Base-by-base conservation (phyloP, 371 early-diverging fungal species). In the Rhizopus microsporus region DNA sequence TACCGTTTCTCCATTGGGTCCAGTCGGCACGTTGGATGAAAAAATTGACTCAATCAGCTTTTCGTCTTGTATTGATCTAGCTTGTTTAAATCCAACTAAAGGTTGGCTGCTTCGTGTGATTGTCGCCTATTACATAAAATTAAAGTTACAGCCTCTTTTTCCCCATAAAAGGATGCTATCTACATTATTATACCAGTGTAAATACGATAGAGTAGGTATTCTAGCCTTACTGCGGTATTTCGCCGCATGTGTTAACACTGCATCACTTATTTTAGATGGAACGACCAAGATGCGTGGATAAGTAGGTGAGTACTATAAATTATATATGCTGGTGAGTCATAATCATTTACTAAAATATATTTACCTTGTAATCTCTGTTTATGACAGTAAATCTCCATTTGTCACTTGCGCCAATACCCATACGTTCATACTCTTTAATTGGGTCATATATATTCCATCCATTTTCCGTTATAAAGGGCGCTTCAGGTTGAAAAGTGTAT, bases 81-180 rank as follows among this genome's bases (percentile, higher is more conserved):
- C 93, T 67, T 90, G 90, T 60, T 92, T 90, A 29, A 98, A 79
- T 1, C 99, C 99, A 34, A 94, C 94, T 76, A 98, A 82, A 0
- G 98, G 97, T 66, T 98, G 97, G 56, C 93, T 91, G 13, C 92
- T 91, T 37, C 98, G 85, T 30, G 97, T 93, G 49, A 98, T 94
- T 15, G 94, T 86, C 10, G 92, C 89, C 85, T 90, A 60, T n/a
- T n/a, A 30, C 10, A 30, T 49, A 31, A 29, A 32, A 15, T 23
- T 23, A 23, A 35, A 40, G 48, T 23, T 23, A 23, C 23, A 23
- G 23, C 23, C 23, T 47, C 17, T 63, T 15, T 32, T 31, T 30
- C 42, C 37, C 34, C 31, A 12, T 9, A 55, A n/a, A 23, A 23
- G 23, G 23, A 23, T 23, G 23, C 23, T 34, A 55, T 63, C 68